Conservation (phyloP, 345 rosid genomes). For the Populus ilicifolia region DNA sequence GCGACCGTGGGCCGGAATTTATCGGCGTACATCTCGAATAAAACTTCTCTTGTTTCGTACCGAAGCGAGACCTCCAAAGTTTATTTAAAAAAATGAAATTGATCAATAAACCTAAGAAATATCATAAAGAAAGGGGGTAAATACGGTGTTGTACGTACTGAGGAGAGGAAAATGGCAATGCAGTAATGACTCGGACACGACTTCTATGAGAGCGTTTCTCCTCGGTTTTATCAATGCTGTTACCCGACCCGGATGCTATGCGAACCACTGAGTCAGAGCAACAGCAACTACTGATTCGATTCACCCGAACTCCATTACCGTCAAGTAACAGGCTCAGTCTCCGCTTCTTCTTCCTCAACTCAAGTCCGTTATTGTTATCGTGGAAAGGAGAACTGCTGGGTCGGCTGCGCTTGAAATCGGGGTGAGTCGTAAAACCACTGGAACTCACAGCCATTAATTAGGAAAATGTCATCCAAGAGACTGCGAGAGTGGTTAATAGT, state of each 20-base stretch:
- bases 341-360: slow-evolving; percentile 32
- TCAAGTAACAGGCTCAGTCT: slow-evolving; percentile 4
- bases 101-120: neutral
- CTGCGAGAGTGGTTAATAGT: slow-evolving; percentile 12
- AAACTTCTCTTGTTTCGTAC: slow-evolving; percentile 72
- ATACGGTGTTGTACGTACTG: slow-evolving; percentile 40
- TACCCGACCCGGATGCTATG: slow-evolving; percentile 27
- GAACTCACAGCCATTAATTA: slow-evolving; percentile 64
- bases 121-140: neutral
- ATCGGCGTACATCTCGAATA: slow-evolving; percentile 78
- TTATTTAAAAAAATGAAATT: neutral
- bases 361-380: slow-evolving; percentile 23
- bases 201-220: slow-evolving; percentile 52
- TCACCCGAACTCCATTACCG: slow-evolving; percentile 25
- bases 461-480: slow-evolving; percentile 42
- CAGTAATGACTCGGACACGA: slow-evolving; percentile 52
- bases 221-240: slow-evolving; percentile 45
- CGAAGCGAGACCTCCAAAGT: slow-evolving; percentile 52
- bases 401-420: slow-evolving; percentile 48
- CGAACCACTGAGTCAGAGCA: slow-evolving; percentile 59
- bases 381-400: slow-evolving; percentile 20
- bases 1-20: slow-evolving; percentile 84
- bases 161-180: slow-evolving; percentile 75
- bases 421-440: slow-evolving; percentile 47
- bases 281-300: slow-evolving; percentile 41